These are phyloP conservation scores for Steccherinum ochraceum DNA, from an alignment of 768 basidiomycete species.

Conservation along the genomic window DNA sequence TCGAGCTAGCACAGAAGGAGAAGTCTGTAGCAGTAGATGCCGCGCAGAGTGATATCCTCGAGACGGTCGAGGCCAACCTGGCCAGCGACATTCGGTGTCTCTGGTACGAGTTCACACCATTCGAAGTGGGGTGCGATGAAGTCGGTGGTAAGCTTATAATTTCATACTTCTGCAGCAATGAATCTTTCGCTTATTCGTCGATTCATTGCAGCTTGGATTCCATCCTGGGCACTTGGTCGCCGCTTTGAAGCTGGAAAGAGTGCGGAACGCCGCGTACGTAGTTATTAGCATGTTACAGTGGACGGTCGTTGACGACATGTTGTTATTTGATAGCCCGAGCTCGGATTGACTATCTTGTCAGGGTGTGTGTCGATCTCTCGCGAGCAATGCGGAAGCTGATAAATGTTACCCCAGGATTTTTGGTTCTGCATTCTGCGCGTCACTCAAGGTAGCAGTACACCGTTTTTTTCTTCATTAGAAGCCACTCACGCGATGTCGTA, in stretches of 20 bases:
- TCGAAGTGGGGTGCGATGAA: constrained; percentile 22
- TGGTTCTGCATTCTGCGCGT: constrained; percentile 22
- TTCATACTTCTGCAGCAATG: not conserved
- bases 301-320: too few species aligned
- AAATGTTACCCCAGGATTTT: constrained; percentile 13
- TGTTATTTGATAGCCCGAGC: constrained; percentile 14
- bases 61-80: constrained; percentile 5
- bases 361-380: constrained; percentile 11
- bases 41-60: constrained; percentile 2
- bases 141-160: constrained; percentile 18
- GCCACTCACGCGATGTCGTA: not conserved
- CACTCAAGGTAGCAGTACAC: constrained; percentile 14
- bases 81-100: constrained; percentile 12
- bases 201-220: constrained; percentile 16
- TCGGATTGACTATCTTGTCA: constrained; percentile 18
- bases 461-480: not conserved
- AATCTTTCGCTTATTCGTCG: not conserved
- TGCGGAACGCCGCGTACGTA: constrained; percentile 14
- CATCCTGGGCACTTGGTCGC: constrained; percentile 19
- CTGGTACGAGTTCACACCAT: constrained; percentile 23
- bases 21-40: constrained; percentile 6
- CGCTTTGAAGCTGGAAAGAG: constrained; percentile 16
- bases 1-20: constrained; percentile 4
- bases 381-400: too few species aligned
- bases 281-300: too few species aligned